Evolutionary conservation across 1,284 basidiomycete species (phyloP).

Genomic region (Cutaneotrichosporon dermatis): DNA sequence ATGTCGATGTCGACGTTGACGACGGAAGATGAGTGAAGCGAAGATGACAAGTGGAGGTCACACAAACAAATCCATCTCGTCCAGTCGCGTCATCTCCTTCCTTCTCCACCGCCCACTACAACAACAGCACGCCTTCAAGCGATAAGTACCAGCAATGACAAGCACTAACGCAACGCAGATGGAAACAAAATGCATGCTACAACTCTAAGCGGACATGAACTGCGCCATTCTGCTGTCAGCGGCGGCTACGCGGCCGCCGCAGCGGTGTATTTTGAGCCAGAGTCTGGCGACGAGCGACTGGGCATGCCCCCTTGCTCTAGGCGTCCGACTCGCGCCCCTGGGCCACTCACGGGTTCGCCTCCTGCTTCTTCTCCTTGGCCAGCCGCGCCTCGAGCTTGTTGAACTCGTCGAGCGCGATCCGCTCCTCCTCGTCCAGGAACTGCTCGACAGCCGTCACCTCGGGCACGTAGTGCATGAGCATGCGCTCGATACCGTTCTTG

Average conservation of each 20-base stretch:
- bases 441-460: conserved; percentile 97
- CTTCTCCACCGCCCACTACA: too few species aligned
- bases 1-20: too few species aligned
- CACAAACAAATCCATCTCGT: too few species aligned
- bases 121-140: too few species aligned
- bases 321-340: too few species aligned
- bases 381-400: conserved; percentile 81
- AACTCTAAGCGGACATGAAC: conserved; percentile 3
- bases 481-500: conserved; percentile 92
- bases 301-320: too few species aligned
- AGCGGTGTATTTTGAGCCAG: background rate
- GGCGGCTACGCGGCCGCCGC: conserved; percentile 3
- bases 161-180: too few species aligned
- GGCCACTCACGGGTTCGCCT: conserved; percentile 13
- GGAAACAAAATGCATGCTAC: conserved; percentile 3
- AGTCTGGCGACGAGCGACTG: too few species aligned
- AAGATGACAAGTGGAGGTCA: too few species aligned
- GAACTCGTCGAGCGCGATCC: conserved; percentile 83
- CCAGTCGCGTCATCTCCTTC: too few species aligned
- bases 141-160: too few species aligned
- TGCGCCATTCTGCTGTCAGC: conserved; percentile 5
- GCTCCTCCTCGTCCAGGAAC: conserved; percentile 86
- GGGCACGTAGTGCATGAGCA: conserved; percentile 99
- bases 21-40: too few species aligned
- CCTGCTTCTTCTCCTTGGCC: conserved; percentile 50